A percentile compares a stretch with the other conserved stretches of the same genome.
phyloP scores from a whole-genome alignment of 2,329 filamentous ascomycete genomes.

The Botrytis galanthina region DNA sequence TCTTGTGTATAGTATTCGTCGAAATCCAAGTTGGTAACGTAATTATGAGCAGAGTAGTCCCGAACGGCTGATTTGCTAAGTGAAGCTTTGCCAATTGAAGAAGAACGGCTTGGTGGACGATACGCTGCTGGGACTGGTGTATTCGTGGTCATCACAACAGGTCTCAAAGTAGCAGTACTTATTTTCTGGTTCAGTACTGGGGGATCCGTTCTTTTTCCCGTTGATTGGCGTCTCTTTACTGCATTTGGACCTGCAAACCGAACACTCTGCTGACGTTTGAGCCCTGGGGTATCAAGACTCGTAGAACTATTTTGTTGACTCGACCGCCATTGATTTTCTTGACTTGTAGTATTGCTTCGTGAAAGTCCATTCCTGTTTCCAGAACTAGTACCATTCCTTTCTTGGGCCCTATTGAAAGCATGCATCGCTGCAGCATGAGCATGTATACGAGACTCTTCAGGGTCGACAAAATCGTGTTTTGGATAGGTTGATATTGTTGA shows the following conservation, averaged over 20 bases:
- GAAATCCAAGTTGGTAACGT: conserved; percentile 41
- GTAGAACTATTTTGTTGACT: conserved; percentile 29
- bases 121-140: conserved; percentile 35
- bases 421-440: conserved; percentile 61
- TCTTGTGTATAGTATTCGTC: conserved; percentile 49
- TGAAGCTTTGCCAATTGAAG: conserved; percentile 37
- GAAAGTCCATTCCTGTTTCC: conserved; percentile 36
- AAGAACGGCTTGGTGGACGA: conserved; percentile 36
- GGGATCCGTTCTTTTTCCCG: conserved; percentile 28
- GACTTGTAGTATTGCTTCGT: conserved; percentile 24
- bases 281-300: conserved; percentile 29
- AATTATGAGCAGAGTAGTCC: conserved; percentile 38
- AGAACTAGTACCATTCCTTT: conserved; percentile 41
- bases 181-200: conserved; percentile 22
- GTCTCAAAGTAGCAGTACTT: conserved; percentile 29
- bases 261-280: conserved; percentile 53
- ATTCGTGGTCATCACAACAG: conserved; percentile 34
- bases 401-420: conserved; percentile 56
- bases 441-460: conserved; percentile 52
- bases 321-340: conserved; percentile 14
- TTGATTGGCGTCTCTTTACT: conserved; percentile 30
- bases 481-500: conserved; percentile 51
- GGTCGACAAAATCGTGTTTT: conserved; percentile 50
- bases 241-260: conserved; percentile 44
- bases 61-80: conserved; percentile 27